Evolutionary conservation across 2,329 filamentous ascomycete genomes (phyloP).

Genomic region (Periconia sp.): DNA sequence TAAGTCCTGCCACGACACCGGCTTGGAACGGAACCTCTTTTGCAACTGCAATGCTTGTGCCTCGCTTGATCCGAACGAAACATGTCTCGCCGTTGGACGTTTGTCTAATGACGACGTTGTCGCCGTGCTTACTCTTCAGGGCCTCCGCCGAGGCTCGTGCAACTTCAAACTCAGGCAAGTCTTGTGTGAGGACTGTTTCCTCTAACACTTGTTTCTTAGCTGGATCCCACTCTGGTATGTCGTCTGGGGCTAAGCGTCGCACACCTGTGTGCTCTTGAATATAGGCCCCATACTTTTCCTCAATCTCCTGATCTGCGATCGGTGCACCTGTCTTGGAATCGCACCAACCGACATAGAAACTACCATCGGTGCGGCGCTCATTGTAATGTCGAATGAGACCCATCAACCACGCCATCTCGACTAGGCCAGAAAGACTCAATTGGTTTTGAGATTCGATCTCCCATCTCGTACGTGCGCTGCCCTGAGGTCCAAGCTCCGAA

Average conservation of each 20-base stretch:
- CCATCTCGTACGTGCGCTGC: constrained; percentile 86
- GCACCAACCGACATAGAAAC: not conserved
- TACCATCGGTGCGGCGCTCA: constrained; percentile 22
- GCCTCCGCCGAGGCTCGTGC: constrained; percentile 32
- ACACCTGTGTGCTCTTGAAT: constrained; percentile 40
- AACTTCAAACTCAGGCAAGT: constrained; percentile 38
- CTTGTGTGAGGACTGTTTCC: constrained; percentile 37
- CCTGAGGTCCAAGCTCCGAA: constrained; percentile 61
- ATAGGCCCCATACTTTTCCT: constrained; percentile 31
- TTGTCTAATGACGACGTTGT: constrained; percentile 28
- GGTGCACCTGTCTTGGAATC: constrained; percentile 28
- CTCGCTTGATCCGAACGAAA: not conserved
- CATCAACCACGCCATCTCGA: constrained; percentile 96
- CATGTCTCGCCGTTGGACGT: not conserved
- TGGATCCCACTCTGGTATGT: constrained; percentile 16
- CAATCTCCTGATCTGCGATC: constrained; percentile 34
- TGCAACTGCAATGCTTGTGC: constrained; percentile 1
- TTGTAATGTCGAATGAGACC: constrained; percentile 83
- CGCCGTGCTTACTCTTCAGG: constrained; percentile 36
- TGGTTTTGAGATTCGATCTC: constrained; percentile 87
- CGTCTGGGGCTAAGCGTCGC: constrained; percentile 29
- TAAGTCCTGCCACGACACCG: constrained; percentile 3
- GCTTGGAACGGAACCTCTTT: not conserved
- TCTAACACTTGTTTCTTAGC: constrained; percentile 33
- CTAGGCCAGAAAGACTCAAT: constrained; percentile 83